phyloP scores from a whole-genome alignment of 140 eudicot species.

The Erigeron philadelphicus region DNA sequence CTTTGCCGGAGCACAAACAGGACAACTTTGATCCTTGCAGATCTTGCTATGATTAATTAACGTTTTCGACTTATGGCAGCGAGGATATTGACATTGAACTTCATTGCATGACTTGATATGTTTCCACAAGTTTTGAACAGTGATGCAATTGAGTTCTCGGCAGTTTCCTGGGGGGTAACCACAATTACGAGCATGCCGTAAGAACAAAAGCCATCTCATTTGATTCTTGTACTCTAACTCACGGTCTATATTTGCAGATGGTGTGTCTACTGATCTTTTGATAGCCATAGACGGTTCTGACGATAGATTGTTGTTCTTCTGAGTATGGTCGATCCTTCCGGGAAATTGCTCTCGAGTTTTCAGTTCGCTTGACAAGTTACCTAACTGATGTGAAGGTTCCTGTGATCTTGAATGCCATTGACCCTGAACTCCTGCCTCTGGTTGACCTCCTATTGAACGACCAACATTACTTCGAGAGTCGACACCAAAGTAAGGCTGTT shows the following conservation, averaged over 20 bases:
- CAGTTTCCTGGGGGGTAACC: slow-evolving; percentile 63
- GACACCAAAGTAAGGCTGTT: slow-evolving; percentile 33
- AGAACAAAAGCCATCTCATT: slow-evolving; percentile 66
- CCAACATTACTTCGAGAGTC: slow-evolving; percentile 37
- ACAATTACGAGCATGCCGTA: slow-evolving; percentile 80
- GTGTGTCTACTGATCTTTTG: slow-evolving; percentile 34
- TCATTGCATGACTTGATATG: slow-evolving; percentile 53
- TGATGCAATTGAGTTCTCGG: slow-evolving; percentile 43
- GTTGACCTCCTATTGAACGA: slow-evolving; percentile 37
- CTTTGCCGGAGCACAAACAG: slow-evolving; percentile 71
- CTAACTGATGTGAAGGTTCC: slow-evolving; percentile 36
- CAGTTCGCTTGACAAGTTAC: slow-evolving; percentile 37
- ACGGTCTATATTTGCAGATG: slow-evolving; percentile 33
- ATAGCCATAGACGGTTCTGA: slow-evolving; percentile 42
- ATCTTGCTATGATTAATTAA: slow-evolving; percentile 51
- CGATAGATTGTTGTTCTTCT: slow-evolving; percentile 38
- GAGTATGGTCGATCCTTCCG: slow-evolving; percentile 44
- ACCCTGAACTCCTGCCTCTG: slow-evolving; percentile 41
- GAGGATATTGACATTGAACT: slow-evolving; percentile 53
- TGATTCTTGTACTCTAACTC: slow-evolving; percentile 51
- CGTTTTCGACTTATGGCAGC: slow-evolving; percentile 42
- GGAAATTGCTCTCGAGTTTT: slow-evolving; percentile 44
- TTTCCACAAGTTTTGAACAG: slow-evolving; percentile 48
- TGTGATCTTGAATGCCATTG: slow-evolving; percentile 60
- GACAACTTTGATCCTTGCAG: slow-evolving; percentile 59